Conservation (phyloP, 164 flowering plant genomes). For the Houttuynia cordata region DNA sequence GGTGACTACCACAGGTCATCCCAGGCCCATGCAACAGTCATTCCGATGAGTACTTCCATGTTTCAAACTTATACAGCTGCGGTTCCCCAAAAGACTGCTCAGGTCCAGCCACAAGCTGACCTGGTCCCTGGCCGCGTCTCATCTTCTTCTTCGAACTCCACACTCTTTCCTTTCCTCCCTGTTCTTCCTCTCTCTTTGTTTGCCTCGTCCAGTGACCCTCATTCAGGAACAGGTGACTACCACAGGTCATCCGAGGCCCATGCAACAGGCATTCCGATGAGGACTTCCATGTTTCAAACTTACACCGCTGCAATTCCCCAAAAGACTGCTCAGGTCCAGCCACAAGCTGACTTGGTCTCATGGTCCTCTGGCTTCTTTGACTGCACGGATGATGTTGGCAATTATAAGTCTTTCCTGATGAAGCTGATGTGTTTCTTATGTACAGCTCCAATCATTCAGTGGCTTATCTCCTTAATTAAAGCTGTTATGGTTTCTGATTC, state of each 20-base stretch:
- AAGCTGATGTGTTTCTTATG: too few species aligned
- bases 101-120: conserved; percentile 9
- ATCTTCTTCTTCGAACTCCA: background rate
- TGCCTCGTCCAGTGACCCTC: too few species aligned
- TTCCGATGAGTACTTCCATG: conserved; percentile 3
- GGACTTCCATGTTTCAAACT: background rate
- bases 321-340: background rate
- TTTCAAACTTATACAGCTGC: background rate
- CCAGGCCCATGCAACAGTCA: conserved; percentile 1
- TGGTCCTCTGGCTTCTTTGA: conserved; percentile 54
- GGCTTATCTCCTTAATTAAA: background rate
- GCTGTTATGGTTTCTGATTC: background rate
- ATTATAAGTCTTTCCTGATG: conserved; percentile 18
- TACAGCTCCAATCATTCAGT: background rate
- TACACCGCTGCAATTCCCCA: background rate
- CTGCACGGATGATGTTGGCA: conserved; percentile 24
- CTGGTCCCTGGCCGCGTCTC: too few species aligned
- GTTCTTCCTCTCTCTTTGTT: too few species aligned
- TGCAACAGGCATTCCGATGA: conserved; percentile 6
- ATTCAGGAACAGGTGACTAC: too few species aligned
- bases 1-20: too few species aligned
- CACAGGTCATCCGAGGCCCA: background rate
- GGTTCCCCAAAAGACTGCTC: background rate
- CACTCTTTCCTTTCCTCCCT: background rate
- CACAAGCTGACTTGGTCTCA: conserved; percentile 17